Evolutionary conservation across 2,329 filamentous ascomycete species (phyloP), one percentile per base, ranked within the genome.

Genomic region (Aureobasidium subglaciale): DNA sequence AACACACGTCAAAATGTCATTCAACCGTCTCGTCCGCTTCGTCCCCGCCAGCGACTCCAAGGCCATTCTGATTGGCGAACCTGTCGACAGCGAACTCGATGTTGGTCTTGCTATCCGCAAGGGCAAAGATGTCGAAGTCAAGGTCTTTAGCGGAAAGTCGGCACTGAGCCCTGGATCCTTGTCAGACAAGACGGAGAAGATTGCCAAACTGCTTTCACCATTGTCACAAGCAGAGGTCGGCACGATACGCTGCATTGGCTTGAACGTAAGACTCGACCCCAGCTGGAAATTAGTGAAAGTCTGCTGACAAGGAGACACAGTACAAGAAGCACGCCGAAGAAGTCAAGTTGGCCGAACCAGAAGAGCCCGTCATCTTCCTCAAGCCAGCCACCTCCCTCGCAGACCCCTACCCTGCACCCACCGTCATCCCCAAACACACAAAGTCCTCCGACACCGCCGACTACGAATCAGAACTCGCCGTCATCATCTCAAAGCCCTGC

Each of bases 401-500:
- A 4, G 77, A 81, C 63, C 81, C 80, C 2, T 83, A 74, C 63
- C 71, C 70, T 2, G 71, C 73, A 3, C 73, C 77, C 9, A 78
- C 75, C 0, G 63, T 76, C 32, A 73, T 84, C 42, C 80, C 81
- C 24, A 79, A 78, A 63, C 70, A 77, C 61, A 78, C 77, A 0
- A 73, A 80, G 59, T 64, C 68, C 13, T 75, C 79, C 52, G 76
- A 79, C 66, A 76, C 77, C 20, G 78, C 77, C 41, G 82, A 83
- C 67, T 82, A 81, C 64, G 79, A 83, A 65, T 77, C 78, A 3
- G 81, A 84, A 67, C 72, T 84, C 49, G 79, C 75, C 11, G 74
- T 83, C 27, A 72, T 84, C 11, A 76, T 84, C 40, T 78, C 78
- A 29, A 73, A 68, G 66, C 74, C 72, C 30, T 72, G 71, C 35